Conservation (phyloP, 257 asterid species). For the Solanum dulcamara region DNA sequence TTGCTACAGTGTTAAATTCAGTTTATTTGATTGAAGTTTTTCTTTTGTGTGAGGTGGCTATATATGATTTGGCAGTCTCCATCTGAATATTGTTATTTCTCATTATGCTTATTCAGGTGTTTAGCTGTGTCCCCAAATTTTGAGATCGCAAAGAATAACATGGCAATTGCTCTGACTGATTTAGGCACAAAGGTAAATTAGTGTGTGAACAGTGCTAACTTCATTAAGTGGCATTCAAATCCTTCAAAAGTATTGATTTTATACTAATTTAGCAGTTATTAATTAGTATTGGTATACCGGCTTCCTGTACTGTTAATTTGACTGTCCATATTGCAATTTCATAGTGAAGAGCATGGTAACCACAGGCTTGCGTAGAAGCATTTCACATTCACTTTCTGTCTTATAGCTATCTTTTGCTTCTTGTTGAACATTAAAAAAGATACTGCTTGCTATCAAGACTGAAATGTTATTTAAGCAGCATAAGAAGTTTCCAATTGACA, state of each 20-base stretch:
- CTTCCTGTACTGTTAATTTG: not conserved
- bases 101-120: conserved; percentile 47
- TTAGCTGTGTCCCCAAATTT: conserved; percentile 93
- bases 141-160: conserved; percentile 97
- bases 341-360: not conserved
- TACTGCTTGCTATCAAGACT: not conserved
- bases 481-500: not conserved
- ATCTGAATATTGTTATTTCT: conserved; percentile 12
- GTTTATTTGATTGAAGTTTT: not conserved
- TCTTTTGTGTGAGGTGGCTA: not conserved
- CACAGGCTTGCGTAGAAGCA: not conserved
- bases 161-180: conserved; percentile 99
- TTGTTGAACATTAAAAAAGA: not conserved
- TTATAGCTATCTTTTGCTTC: not conserved
- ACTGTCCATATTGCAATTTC: not conserved
- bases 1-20: conserved; percentile 5
- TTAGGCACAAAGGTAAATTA: conserved; percentile 87
- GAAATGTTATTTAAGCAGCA: not conserved
- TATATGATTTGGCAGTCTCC: not conserved
- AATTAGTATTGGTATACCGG: not conserved
- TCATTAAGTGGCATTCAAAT: not conserved
- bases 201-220: not conserved
- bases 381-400: not conserved
- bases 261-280: not conserved
- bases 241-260: not conserved